Evolutionary conservation across 345 rosid species (phyloP).

Genomic region (Populus deltoides): DNA sequence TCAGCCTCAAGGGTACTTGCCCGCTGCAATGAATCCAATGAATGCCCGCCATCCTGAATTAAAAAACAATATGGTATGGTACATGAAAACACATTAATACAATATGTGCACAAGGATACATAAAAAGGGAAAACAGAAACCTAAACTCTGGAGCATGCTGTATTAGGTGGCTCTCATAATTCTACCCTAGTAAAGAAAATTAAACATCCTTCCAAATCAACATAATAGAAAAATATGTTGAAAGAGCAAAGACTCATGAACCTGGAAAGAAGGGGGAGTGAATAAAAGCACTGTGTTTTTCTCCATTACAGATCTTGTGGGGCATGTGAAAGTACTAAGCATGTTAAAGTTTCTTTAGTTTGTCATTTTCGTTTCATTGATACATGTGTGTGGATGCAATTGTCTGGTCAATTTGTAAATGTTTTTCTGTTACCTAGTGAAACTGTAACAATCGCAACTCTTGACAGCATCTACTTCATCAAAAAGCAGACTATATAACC

Average conservation of each 20-base stretch:
- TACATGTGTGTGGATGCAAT: not conserved
- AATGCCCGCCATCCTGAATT: conserved; percentile 60
- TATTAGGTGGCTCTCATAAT: too few species aligned
- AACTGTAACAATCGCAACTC: not conserved
- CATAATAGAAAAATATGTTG: too few species aligned
- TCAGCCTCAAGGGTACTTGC: conserved; percentile 86
- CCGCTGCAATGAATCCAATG: conserved; percentile 73
- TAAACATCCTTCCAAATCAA: too few species aligned
- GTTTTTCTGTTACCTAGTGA: not conserved
- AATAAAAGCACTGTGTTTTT: too few species aligned
- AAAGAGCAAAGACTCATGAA: too few species aligned
- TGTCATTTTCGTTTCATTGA: not conserved
- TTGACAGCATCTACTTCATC: not conserved
- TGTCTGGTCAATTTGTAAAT: not conserved
- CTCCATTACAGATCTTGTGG: too few species aligned
- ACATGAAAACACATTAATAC: not conserved
- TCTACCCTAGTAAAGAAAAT: too few species aligned
- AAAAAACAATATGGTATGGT: conserved; percentile 8
- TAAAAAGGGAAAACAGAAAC: not conserved
- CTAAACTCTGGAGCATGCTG: too few species aligned
- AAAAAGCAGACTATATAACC: not conserved
- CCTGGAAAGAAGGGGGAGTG: too few species aligned
- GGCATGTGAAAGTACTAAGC: too few species aligned
- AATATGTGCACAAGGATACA: not conserved
- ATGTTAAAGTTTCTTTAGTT: too few species aligned